Evolutionary conservation across 2,329 filamentous ascomycete genomes (phyloP).

Genomic region (Aspergillus pseudoterreus): DNA sequence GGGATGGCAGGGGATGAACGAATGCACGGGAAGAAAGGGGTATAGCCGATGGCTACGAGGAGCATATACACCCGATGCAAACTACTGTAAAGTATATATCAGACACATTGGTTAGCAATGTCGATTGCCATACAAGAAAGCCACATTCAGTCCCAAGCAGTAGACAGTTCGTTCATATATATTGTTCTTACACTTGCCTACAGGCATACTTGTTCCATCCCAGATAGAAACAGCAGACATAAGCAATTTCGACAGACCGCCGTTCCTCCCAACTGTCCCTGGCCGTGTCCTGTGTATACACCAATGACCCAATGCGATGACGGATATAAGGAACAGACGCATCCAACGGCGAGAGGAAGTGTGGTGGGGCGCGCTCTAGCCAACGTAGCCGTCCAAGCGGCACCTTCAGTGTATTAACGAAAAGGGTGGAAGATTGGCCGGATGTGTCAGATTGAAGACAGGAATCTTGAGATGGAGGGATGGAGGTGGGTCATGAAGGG

Average conservation of each 20-base stretch:
- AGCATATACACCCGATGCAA: too few relatives aligned
- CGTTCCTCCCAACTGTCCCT: not conserved
- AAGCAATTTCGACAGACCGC: not conserved
- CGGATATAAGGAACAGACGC: conserved; percentile 2
- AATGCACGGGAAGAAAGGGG: too few relatives aligned
- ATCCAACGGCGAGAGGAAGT: not conserved
- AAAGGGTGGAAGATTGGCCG: conserved; percentile 3
- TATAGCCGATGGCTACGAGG: too few relatives aligned
- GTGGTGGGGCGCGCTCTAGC: not conserved
- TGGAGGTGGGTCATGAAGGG: conserved; percentile 10
- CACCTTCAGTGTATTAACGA: not conserved
- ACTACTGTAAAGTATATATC: too few relatives aligned
- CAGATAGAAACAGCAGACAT: not conserved
- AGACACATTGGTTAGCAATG: too few relatives aligned
- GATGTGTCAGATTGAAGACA: not conserved
- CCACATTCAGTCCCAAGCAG: too few relatives aligned
- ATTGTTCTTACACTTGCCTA: not conserved
- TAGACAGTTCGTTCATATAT: not conserved
- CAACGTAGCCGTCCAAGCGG: too few relatives aligned
- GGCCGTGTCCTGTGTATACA: conserved; percentile 6
- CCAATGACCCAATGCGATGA: conserved; percentile 11
- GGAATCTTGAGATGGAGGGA: conserved; percentile 8
- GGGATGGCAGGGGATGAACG: too few relatives aligned
- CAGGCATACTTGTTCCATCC: not conserved
- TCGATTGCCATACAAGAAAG: too few relatives aligned